Conservation (phyloP, 768 basidiomycete genomes). For the Thelephora ganbajun region DNA sequence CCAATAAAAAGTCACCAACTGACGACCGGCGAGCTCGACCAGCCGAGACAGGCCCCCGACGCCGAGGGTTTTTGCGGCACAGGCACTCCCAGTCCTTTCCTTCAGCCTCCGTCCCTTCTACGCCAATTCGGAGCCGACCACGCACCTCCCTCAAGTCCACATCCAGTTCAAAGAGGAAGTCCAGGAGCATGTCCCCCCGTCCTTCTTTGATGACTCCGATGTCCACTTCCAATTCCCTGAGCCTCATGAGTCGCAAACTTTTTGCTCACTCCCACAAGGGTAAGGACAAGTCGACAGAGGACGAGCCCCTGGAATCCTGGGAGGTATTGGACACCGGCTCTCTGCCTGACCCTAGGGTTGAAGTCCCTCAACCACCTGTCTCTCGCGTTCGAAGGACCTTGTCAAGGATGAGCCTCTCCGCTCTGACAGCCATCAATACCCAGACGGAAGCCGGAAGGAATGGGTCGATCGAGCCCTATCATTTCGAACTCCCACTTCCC, state of each 20-base stretch:
- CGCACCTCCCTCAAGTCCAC: not conserved
- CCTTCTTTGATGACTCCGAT: not conserved
- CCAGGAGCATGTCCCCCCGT: not conserved
- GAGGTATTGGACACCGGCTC: conserved; percentile 24
- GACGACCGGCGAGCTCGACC: no score
- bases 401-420: not conserved
- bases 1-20: not conserved
- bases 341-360: not conserved
- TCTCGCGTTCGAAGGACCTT: conserved; percentile 15
- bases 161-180: not conserved
- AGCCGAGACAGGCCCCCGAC: not conserved
- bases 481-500: not conserved
- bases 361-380: conserved; percentile 8
- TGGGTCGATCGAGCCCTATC: not conserved
- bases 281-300: not conserved
- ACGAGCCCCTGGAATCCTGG: conserved; percentile 29
- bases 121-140: not conserved
- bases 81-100: not conserved
- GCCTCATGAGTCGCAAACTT: not conserved
- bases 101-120: not conserved
- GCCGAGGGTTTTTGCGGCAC: not conserved
- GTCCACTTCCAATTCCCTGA: not conserved
- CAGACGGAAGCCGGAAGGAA: not conserved
- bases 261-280: not conserved
- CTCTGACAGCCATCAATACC: not conserved